phyloP scores from a whole-genome alignment of 768 basidiomycete species.

The Leucocoprinus leucothites region DNA sequence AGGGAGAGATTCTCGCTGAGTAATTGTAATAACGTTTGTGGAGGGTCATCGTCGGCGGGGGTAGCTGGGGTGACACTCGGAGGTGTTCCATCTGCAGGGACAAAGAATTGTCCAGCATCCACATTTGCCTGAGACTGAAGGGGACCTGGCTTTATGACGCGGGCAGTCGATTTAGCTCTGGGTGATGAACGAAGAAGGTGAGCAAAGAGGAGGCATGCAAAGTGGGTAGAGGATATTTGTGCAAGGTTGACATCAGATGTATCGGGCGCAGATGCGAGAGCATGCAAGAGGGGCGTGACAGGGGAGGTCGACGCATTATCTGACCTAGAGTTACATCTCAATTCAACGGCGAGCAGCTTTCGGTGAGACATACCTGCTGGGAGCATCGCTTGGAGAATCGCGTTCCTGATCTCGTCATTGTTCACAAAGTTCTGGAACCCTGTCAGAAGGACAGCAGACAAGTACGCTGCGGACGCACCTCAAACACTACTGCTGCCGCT shows the following conservation, averaged over 20 bases:
- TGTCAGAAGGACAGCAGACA: constrained; percentile 1
- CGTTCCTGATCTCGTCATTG: constrained; percentile 66
- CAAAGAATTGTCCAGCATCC: constrained; percentile 53
- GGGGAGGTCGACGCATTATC: constrained; percentile 35
- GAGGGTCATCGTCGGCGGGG: constrained; percentile 56
- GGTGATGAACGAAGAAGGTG: constrained; percentile 72
- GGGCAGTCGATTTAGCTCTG: constrained; percentile 60
- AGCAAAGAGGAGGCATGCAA: constrained; percentile 76
- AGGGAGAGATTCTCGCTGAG: constrained; percentile 89
- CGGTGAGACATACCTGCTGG: constrained; percentile 37
- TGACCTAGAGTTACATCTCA: constrained; percentile 5
- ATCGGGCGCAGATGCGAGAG: constrained; percentile 61
- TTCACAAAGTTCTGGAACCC: constrained; percentile 65
- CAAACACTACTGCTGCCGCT: constrained; percentile 79
- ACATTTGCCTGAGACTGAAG: constrained; percentile 27
- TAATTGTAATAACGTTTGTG: constrained; percentile 77
- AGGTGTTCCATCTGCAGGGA: constrained; percentile 66
- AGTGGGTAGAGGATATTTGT: constrained; percentile 61
- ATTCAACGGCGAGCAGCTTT: constrained; percentile 14
- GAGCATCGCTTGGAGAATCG: constrained; percentile 71
- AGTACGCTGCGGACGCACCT: constrained; percentile 42
- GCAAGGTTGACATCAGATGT: constrained; percentile 51
- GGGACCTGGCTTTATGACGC: constrained; percentile 56
- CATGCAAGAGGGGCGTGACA: constrained; percentile 65
- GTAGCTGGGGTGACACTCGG: constrained; percentile 26